These are phyloP conservation scores for Begonia fuchsioides DNA, from an alignment of 306 rosid genomes.

Conservation along the genomic window DNA sequence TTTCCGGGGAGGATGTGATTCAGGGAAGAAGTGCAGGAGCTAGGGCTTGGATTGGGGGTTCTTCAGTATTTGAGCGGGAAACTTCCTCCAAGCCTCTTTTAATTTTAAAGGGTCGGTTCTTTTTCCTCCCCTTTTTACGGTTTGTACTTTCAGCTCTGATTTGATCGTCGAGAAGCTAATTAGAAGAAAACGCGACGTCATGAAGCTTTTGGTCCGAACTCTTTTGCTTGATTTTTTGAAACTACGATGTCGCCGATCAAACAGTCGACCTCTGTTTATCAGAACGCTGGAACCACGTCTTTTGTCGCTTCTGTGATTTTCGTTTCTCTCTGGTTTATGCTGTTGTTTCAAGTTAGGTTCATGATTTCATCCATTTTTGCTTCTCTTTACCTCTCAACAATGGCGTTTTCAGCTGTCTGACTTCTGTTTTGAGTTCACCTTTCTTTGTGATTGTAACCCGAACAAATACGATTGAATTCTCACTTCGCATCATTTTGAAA, in stretches of 20 bases:
- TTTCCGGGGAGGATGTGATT: conserved; percentile 13
- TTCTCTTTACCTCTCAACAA: no score
- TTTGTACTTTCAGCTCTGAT: background rate
- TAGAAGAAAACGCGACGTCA: conserved; percentile 12
- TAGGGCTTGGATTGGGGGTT: conserved; percentile 10
- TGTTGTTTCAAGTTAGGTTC: no score
- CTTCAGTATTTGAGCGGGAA: conserved; percentile 21
- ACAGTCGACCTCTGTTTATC: background rate
- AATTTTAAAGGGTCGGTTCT: conserved; percentile 23
- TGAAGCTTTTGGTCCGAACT: background rate
- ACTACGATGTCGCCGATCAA: background rate
- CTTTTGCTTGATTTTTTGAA: background rate
- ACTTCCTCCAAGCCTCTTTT: conserved; percentile 23
- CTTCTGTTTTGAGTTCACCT: no score
- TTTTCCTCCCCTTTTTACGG: background rate
- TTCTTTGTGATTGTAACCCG: no score
- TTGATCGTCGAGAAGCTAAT: conserved; percentile 22
- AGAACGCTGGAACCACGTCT: no score
- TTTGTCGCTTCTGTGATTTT: no score
- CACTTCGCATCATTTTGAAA: no score
- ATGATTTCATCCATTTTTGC: no score
- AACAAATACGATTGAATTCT: no score
- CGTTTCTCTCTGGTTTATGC: no score
- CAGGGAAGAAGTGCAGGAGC: conserved; percentile 9
- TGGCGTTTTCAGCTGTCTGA: no score